Base-by-base conservation (phyloP, 192 early-diverging fungal species). In the Backusella sp. region DNA sequence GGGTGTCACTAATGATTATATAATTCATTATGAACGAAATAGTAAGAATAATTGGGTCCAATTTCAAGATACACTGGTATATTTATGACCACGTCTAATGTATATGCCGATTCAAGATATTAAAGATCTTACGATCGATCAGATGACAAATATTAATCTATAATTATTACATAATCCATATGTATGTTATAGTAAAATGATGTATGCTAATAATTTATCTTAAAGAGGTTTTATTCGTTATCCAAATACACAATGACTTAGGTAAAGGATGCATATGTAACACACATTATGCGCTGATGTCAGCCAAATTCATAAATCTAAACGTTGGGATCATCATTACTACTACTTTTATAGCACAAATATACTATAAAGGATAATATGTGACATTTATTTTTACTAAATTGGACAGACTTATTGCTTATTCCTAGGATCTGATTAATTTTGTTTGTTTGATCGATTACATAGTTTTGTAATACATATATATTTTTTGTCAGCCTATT, bases 281-380 rank as follows among this genome's bases (percentile, higher is more conserved):
- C 26, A 62, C 56, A 62, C 56, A 28, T 62, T 28, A 62, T 62
- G 56, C 56, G 56, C 56, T 62, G 21, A 62, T 62, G 56, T 62
- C 56, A 62, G 56, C 56, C 3, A 28, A 5, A 14, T 28, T 8
- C 26, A 62, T 12, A 11, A 28, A 23, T 11, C 23, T 62, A 21
- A 62, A 62, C 21, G 30, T 62, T 62, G 26, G 12, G 11, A 28
- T 4, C 4, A 12, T 28, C 26, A 28, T 28, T 4, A 8, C 8
- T 62, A 4, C 9, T 28, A 14, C 12, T 62, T 11, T 14, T 26
- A 62, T 26, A 28, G 12, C 23, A 62, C 56, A 62, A 26, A 62
- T 62, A 12, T 59, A 59, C 17, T 49, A 49, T n/a, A 49, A n/a
- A 49, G 15, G 46, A n/a, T 49, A n/a, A 49, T 1, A 49, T 49